Percentiles rank a stretch among this genome's conserved stretches.
These are phyloP conservation scores for Hyaloraphidium curvatum DNA, from an alignment of 192 early-diverging fungal genomes.

Conservation along the genomic window DNA sequence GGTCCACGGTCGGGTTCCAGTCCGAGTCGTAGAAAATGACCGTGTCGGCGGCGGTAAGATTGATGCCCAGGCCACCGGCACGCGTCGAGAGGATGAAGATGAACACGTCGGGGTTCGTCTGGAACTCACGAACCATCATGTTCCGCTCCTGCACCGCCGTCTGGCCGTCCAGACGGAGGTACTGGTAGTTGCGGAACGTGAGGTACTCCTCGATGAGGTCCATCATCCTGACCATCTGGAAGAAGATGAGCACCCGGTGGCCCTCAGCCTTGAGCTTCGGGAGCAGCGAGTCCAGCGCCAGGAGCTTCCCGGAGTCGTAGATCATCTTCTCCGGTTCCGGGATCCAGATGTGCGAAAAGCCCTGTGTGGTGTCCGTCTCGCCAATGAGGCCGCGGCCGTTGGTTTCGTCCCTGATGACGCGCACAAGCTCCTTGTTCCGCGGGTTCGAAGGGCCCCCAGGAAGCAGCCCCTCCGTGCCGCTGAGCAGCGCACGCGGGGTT, in stretches of 20 bases:
- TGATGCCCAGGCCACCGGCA: slow-evolving; percentile 75
- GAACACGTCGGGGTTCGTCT: slow-evolving; percentile 67
- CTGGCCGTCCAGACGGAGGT: slow-evolving; percentile 74
- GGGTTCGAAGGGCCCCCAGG: too few species aligned
- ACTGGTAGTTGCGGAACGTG: slow-evolving; percentile 64
- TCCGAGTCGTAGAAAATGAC: slow-evolving; percentile 77
- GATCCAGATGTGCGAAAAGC: slow-evolving; percentile 44
- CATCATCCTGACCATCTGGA: slow-evolving; percentile 82
- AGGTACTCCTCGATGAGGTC: slow-evolving; percentile 78
- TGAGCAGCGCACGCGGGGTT: too few species aligned
- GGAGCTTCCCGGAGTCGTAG: slow-evolving; percentile 60
- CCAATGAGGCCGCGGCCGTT: neutral
- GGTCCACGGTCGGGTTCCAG: slow-evolving; percentile 82
- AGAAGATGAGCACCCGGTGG: slow-evolving; percentile 63
- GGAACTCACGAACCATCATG: slow-evolving; percentile 86
- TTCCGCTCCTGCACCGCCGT: slow-evolving; percentile 71
- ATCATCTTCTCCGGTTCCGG: slow-evolving; percentile 58
- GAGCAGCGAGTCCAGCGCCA: slow-evolving; percentile 46
- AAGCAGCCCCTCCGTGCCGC: too few species aligned
- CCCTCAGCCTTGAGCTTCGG: slow-evolving; percentile 51
- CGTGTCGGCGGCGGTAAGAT: slow-evolving; percentile 75
- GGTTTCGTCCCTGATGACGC: neutral
- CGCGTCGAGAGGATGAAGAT: slow-evolving; percentile 67
- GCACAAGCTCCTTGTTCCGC: too few species aligned
- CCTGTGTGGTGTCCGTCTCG: slow-evolving; percentile 13